phyloP scores from a whole-genome alignment of 2,329 filamentous ascomycete genomes.

The Diaporthe capsici region DNA sequence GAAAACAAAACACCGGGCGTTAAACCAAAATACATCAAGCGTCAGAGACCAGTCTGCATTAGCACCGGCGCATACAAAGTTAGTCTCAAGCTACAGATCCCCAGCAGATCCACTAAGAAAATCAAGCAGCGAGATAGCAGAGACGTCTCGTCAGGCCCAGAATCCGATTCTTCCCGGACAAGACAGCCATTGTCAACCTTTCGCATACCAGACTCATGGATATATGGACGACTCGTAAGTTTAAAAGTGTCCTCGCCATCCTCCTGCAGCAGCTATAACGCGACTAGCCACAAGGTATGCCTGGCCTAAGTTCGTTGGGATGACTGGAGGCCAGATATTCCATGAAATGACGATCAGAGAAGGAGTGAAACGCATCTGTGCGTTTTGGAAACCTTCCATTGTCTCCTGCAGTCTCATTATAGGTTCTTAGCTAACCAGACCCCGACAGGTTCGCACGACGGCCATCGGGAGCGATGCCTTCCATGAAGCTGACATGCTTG shows the following conservation, averaged over 20 bases:
- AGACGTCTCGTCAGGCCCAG: not conserved
- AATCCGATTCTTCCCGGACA: not conserved
- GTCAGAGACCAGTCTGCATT: not conserved
- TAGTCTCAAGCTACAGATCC: not conserved
- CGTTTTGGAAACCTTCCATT: not conserved
- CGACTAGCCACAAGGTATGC: not conserved
- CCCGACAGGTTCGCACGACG: conserved; percentile 83
- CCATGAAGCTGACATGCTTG: conserved; percentile 95
- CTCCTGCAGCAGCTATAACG: not conserved
- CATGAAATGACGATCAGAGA: not conserved
- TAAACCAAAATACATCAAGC: not conserved
- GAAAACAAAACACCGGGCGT: not conserved
- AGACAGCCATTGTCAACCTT: not conserved
- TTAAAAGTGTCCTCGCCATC: not conserved
- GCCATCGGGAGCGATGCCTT: conserved; percentile 96
- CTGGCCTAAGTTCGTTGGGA: not conserved
- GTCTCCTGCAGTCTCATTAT: not conserved
- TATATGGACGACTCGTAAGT: not conserved
- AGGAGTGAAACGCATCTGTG: not conserved
- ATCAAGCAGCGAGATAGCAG: not conserved
- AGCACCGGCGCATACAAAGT: not conserved
- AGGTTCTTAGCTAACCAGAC: not conserved
- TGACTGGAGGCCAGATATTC: not conserved
- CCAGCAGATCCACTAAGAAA: not conserved
- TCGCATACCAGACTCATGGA: not conserved